A percentile compares a stretch with the other conserved stretches of the same genome.
phyloP scores from a whole-genome alignment of 305 asterid species.

The Solanum hybrid region DNA sequence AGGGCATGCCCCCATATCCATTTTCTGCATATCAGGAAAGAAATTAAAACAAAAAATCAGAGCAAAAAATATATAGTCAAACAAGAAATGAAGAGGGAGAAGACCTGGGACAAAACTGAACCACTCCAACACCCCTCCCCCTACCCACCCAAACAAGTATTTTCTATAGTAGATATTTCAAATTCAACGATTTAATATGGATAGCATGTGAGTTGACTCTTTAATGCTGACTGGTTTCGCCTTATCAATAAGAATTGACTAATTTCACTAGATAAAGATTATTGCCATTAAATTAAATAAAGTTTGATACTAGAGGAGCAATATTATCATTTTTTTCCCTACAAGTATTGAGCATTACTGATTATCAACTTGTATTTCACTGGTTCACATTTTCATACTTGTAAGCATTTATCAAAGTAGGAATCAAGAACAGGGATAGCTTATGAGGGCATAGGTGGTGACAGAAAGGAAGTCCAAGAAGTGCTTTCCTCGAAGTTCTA shows the following conservation, averaged over 20 bases:
- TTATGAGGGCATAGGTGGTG: neutral
- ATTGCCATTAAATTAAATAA: neutral
- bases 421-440: neutral
- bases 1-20: slow-evolving; percentile 94
- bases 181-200: neutral
- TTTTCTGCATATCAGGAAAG: slow-evolving; percentile 50
- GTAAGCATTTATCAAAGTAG: neutral
- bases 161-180: neutral
- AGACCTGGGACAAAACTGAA: neutral
- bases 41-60: neutral
- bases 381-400: neutral
- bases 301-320: neutral
- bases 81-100: neutral
- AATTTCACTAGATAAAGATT: neutral
- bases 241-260: neutral
- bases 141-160: neutral
- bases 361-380: neutral
- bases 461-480: neutral
- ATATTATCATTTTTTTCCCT: neutral
- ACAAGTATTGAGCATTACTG: neutral
- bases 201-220: neutral
- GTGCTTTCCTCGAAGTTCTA: neutral
- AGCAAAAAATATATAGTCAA: neutral
- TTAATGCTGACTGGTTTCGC: neutral
- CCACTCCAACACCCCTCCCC: neutral